Evolutionary conservation across 2,329 filamentous ascomycete genomes (phyloP).

Genomic region (Phyllosticta ampelicida): DNA sequence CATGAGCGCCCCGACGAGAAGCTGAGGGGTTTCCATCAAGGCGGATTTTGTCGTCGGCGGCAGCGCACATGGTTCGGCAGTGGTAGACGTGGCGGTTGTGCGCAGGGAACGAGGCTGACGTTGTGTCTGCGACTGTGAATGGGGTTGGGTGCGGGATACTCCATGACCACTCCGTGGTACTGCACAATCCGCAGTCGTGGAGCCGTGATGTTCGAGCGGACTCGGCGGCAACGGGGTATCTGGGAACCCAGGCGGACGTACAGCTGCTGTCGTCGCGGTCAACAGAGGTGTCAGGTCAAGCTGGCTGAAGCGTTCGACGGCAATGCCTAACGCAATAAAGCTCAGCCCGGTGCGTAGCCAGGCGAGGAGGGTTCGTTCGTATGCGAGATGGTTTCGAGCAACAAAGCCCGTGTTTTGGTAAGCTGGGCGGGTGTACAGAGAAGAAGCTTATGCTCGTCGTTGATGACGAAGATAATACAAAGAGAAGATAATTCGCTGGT

Average conservation of each 20-base stretch:
- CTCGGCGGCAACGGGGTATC: not conserved
- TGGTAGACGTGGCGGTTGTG: not conserved
- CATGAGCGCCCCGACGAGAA: slow-evolving; percentile 30
- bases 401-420: slow-evolving; percentile 39
- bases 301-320: slow-evolving; percentile 31
- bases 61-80: not conserved
- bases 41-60: slow-evolving; percentile 15
- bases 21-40: not conserved
- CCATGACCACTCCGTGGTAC: not conserved
- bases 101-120: not conserved
- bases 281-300: slow-evolving; percentile 29
- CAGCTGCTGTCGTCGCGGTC: slow-evolving; percentile 14
- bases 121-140: not conserved
- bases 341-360: slow-evolving; percentile 43
- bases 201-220: not conserved
- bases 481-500: not conserved
- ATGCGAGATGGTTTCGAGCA: slow-evolving; percentile 44
- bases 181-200: not conserved
- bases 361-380: slow-evolving; percentile 43
- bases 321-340: slow-evolving; percentile 42
- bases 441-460: slow-evolving; percentile 14
- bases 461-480: not conserved
- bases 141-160: not conserved
- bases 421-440: slow-evolving; percentile 11
- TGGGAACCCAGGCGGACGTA: not conserved